These are phyloP conservation scores for Colletotrichum sp. DNA, from an alignment of 2,329 filamentous ascomycete species.

Conservation along the genomic window DNA sequence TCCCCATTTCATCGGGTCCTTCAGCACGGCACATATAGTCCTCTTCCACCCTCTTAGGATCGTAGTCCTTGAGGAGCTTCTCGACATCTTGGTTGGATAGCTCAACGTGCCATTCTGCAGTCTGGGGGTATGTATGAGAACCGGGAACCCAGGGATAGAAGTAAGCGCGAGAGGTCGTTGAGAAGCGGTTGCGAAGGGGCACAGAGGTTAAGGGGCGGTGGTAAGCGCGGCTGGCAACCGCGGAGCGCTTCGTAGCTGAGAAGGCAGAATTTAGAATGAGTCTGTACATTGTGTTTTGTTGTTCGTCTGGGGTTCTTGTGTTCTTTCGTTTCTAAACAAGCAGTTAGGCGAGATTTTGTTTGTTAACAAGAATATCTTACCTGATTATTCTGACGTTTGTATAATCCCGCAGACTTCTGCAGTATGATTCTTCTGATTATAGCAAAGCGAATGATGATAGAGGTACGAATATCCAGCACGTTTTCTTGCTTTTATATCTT, in stretches of 20 bases:
- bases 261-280: background rate
- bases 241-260: background rate
- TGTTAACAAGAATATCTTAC: fast-evolving
- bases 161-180: background rate
- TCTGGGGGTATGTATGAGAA: background rate
- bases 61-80: background rate
- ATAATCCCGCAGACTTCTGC: background rate
- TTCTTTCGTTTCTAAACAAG: fast-evolving
- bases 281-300: background rate
- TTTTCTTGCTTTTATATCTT: too few relatives aligned
- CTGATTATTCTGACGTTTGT: background rate
- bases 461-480: fast-evolving
- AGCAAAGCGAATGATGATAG: background rate
- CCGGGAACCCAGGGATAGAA: background rate
- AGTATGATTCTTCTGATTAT: background rate
- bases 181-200: background rate
- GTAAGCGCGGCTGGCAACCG: background rate
- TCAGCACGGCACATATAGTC: background rate
- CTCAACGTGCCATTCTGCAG: background rate
- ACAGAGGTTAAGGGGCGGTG: fast-evolving
- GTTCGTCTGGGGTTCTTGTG: fast-evolving
- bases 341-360: fast-evolving
- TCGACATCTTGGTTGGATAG: background rate
- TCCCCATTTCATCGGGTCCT: background rate
- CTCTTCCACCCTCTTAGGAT: background rate